Conservation (phyloP, 1,139 yeast genomes). For the Blastobotrys arbuscula region DNA sequence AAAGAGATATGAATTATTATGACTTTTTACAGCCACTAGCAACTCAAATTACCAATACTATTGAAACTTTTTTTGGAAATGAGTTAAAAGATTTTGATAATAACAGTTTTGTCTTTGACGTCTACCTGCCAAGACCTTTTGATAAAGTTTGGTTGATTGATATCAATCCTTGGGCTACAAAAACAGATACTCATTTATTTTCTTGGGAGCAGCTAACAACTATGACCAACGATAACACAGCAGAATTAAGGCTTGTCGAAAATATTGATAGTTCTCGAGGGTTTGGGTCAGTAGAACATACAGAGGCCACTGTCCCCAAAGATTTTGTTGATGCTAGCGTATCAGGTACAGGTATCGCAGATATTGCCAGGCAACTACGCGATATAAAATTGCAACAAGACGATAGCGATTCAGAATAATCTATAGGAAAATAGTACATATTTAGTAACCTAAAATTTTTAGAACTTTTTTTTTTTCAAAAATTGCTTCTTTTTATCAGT, state of each 20-base stretch:
- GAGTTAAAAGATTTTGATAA: slow-evolving; percentile 48
- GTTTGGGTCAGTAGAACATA: slow-evolving; percentile 73
- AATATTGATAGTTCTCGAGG: slow-evolving; percentile 55
- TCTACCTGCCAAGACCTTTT: slow-evolving; percentile 74
- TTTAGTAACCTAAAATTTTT: background rate
- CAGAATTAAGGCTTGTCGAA: slow-evolving; percentile 62
- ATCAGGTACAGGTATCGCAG: slow-evolving; percentile 38
- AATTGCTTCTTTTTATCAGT: background rate
- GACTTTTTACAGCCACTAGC: slow-evolving; percentile 52
- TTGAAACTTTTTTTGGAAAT: slow-evolving; percentile 52
- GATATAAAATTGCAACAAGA: slow-evolving; percentile 7
- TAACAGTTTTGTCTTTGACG: slow-evolving; percentile 61
- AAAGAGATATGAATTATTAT: slow-evolving; percentile 80
- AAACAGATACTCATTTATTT: slow-evolving; percentile 69
- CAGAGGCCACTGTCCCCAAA: slow-evolving; percentile 85
- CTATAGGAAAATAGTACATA: background rate
- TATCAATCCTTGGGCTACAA: slow-evolving; percentile 76
- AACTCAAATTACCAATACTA: slow-evolving; percentile 42
- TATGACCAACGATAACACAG: slow-evolving; percentile 33
- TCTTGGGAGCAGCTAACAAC: slow-evolving; percentile 73
- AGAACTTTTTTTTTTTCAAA: background rate
- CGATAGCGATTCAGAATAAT: background rate
- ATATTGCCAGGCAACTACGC: slow-evolving; percentile 27
- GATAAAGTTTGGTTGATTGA: slow-evolving; percentile 65
- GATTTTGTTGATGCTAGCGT: slow-evolving; percentile 83